A percentile compares a stretch with the other conserved stretches of the same genome.
phyloP scores from a whole-genome alignment of 441 rosid genomes.

The Flueggea neowawraea region DNA sequence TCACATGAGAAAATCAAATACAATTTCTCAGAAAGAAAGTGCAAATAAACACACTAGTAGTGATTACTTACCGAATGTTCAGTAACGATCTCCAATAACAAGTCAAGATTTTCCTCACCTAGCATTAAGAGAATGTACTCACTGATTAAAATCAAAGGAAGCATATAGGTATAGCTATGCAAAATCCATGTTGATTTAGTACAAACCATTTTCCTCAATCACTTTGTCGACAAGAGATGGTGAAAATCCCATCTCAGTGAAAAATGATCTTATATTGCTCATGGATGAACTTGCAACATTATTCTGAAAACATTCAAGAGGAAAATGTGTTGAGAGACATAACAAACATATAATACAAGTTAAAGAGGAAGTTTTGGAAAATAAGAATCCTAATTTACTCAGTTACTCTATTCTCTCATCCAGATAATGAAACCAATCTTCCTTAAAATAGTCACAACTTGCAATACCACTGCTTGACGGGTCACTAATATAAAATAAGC shows the following conservation, averaged over 20 bases:
- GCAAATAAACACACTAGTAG: not conserved
- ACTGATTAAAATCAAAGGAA: constrained; percentile 13
- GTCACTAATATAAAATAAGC: no score
- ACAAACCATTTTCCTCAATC: constrained; percentile 68
- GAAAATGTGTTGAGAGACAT: not conserved
- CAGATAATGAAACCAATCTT: no score
- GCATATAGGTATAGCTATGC: constrained; percentile 1
- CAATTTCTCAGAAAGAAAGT: not conserved
- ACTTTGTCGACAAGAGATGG: constrained; percentile 68
- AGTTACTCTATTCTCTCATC: no score
- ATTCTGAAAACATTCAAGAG: constrained; percentile 39
- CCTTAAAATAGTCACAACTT: no score
- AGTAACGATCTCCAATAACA: constrained; percentile 67
- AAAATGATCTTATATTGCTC: constrained; percentile 53
- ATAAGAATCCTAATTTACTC: no score
- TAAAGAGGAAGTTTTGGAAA: no score
- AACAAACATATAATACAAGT: no score
- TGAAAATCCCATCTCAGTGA: constrained; percentile 79
- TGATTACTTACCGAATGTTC: constrained; percentile 48
- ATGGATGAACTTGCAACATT: constrained; percentile 79
- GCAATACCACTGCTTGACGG: no score
- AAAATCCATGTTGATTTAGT: not conserved
- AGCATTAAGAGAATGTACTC: constrained; percentile 23
- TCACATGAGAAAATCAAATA: not conserved
- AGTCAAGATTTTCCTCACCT: constrained; percentile 72